Evolutionary conservation across 2,329 filamentous ascomycete genomes (phyloP), one percentile per base, ranked within the genome.

Genomic region (Hortaea sp.): DNA sequence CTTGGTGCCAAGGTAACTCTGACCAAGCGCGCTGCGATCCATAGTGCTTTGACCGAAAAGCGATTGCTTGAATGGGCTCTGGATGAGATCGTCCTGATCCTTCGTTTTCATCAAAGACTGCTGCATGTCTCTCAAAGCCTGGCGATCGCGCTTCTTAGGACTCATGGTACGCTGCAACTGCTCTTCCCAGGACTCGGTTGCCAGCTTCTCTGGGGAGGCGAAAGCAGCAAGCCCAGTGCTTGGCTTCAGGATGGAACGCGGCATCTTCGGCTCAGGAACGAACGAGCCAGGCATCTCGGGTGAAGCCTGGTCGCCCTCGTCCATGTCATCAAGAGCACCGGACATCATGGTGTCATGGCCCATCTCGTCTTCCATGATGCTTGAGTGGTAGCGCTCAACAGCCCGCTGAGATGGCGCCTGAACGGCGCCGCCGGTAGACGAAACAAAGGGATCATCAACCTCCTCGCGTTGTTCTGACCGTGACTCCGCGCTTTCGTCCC

Each of bases 91-190:
- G 50, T 63, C 48, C 39, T 53, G 61, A 44, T 68, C 66, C 49
- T 66, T 67, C 53, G 72, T 70, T 51, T 74, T 72, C 42, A 81
- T 72, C 29, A 74, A 73, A 49, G 77, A 75, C 37, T 71, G 73
- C 57, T 82, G 84, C 67, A 69, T 83, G 71, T 74, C 82, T 67
- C 68, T 74, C 31, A 92, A 72, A 29, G 82, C 83, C 49, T 77
- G 74, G 52, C 90, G 85, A 69, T 95, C 85, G 60, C 92, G 84
- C 71, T 97, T 97, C 61, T 86, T 82, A 5, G 92, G 90, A 60
- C 88, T 95, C 56, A 97, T 88, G 5, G 92, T 97, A 55, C 88
- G 88, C 64, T 88, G 86, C 53, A 98, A 75, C 70, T 95, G 89
- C 57, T 92, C 85, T 56, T 88, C 84, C 92, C 92, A 98, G 63